phyloP scores from a whole-genome alignment of 768 basidiomycete species.

The Tulasnella sp. region DNA sequence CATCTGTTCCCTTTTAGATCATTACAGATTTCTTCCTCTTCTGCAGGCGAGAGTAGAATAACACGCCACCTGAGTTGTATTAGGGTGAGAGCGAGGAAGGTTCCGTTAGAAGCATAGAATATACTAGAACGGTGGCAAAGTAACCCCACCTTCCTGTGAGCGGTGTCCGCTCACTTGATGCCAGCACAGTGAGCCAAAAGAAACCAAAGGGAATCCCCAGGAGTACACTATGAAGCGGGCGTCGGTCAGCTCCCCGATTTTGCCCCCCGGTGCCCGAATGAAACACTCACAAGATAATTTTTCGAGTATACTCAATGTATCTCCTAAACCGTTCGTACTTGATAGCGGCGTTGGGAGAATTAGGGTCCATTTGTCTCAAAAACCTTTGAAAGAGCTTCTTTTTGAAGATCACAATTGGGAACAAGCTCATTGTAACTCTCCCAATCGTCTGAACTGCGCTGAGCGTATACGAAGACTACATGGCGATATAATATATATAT shows the following conservation, averaged over 20 bases:
- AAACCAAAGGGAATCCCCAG: conserved; percentile 49
- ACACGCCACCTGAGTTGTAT: conserved; percentile 54
- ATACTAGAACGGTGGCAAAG: background rate
- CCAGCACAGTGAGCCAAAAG: conserved; percentile 56
- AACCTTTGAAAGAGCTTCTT: conserved; percentile 37
- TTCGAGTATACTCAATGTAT: background rate
- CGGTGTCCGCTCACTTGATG: conserved; percentile 64
- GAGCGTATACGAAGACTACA: conserved; percentile 58
- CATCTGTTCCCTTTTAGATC: conserved; percentile 76
- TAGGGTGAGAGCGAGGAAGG: conserved; percentile 1
- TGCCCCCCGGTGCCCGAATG: background rate
- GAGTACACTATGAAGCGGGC: conserved; percentile 31
- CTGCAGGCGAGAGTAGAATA: conserved; percentile 81
- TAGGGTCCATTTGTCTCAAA: conserved; percentile 27
- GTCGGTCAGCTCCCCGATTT: background rate
- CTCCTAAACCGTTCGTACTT: background rate
- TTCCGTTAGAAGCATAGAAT: background rate
- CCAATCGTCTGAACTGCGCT: conserved; percentile 56
- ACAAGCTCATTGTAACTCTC: conserved; percentile 59
- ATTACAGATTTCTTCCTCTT: conserved; percentile 78
- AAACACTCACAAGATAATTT: conserved; percentile 1
- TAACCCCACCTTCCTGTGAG: conserved; percentile 68
- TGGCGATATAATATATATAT: background rate
- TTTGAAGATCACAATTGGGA: conserved; percentile 53
- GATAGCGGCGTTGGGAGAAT: background rate